Percentiles rank a stretch among this genome's conserved stretches.
Evolutionary conservation across 2,329 filamentous ascomycete genomes (phyloP).

Genomic region (Pseudopithomyces maydicus): DNA sequence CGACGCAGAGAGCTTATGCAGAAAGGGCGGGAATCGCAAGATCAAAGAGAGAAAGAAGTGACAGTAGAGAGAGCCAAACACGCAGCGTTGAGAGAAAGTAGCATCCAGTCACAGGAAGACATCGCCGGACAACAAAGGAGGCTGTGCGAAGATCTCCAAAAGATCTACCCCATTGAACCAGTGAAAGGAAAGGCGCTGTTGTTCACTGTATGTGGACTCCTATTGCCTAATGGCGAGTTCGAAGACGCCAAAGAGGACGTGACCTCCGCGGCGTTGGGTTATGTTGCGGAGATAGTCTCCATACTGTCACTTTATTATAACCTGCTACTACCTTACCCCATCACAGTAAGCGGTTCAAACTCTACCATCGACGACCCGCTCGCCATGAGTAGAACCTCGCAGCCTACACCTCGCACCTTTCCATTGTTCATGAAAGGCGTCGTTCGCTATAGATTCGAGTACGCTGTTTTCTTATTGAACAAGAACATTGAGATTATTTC

Average conservation of each 20-base stretch:
- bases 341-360: constrained; percentile 73
- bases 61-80: constrained; percentile 52
- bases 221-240: constrained; percentile 79
- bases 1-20: constrained; percentile 71
- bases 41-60: constrained; percentile 65
- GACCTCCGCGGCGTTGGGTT: constrained; percentile 80
- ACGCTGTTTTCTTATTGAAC: constrained; percentile 94
- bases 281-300: constrained; percentile 75
- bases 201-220: constrained; percentile 81
- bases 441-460: constrained; percentile 90
- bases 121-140: constrained; percentile 86
- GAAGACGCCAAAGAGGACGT: constrained; percentile 73
- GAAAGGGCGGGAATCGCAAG: constrained; percentile 64
- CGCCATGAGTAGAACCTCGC: constrained; percentile 47
- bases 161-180: constrained; percentile 81
- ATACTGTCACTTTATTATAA: constrained; percentile 82
- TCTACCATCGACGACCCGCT: constrained; percentile 80
- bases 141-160: constrained; percentile 80
- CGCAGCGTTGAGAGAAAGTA: constrained; percentile 60
- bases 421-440: constrained; percentile 75
- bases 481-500: constrained; percentile 82
- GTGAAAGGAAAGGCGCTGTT: constrained; percentile 66
- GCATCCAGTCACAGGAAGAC: constrained; percentile 64
- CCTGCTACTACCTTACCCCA: constrained; percentile 78
- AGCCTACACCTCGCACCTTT: constrained; percentile 56